Evolutionary conservation across 2,329 filamentous ascomycete species (phyloP).

Genomic region (Ceratocystiopsis minuta): DNA sequence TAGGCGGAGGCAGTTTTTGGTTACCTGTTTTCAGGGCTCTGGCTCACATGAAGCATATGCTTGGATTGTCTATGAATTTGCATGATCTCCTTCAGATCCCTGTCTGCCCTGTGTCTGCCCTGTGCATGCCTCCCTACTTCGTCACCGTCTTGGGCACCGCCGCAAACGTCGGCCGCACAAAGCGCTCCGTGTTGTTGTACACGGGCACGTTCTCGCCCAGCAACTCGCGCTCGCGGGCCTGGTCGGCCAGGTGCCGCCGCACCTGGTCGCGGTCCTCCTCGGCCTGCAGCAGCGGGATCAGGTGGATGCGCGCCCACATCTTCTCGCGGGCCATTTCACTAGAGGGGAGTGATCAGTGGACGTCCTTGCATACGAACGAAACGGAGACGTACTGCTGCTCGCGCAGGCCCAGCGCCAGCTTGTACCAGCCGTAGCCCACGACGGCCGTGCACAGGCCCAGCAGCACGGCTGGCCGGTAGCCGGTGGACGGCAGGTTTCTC

Average conservation of each 20-base stretch:
- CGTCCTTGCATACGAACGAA: neutral
- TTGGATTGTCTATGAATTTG: no score
- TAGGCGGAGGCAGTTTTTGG: neutral
- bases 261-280: conserved; percentile 95
- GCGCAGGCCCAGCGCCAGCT: conserved; percentile 61
- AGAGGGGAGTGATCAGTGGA: conserved; percentile 4
- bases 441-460: conserved; percentile 58
- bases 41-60: no score
- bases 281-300: conserved; percentile 84
- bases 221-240: conserved; percentile 78
- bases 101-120: conserved; percentile 2
- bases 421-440: conserved; percentile 85
- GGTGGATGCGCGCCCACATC: conserved; percentile 92
- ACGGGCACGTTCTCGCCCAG: conserved; percentile 68
- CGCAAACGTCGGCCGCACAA: conserved; percentile 64
- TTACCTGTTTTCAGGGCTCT: no score
- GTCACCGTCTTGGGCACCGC: conserved; percentile 46
- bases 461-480: conserved; percentile 70
- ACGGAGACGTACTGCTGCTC: conserved; percentile 63
- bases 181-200: conserved; percentile 65
- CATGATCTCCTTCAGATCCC: no score
- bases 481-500: conserved; percentile 83
- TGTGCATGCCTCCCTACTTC: conserved; percentile 26
- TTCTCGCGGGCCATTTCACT: conserved; percentile 93
- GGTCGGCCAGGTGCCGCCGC: conserved; percentile 67